phyloP scores from a whole-genome alignment of 2,329 filamentous ascomycete genomes.

The Epichloe gansuensis region DNA sequence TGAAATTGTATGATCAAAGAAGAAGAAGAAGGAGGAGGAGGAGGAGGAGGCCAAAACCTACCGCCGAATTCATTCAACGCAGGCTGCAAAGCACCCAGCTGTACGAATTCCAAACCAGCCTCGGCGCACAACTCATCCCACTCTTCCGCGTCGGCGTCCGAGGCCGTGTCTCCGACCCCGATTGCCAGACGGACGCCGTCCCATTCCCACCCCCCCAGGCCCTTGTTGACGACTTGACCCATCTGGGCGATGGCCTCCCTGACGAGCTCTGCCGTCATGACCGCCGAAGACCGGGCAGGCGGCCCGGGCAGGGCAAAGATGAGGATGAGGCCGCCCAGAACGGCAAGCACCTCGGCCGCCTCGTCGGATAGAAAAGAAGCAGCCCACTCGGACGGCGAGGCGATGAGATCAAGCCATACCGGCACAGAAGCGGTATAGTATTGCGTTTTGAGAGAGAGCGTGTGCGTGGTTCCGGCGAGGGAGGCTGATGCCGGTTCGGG shows the following conservation, averaged over 20 bases:
- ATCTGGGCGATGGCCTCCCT: slow-evolving; percentile 37
- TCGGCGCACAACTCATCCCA: slow-evolving; percentile 50
- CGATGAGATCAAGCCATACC: slow-evolving; percentile 54
- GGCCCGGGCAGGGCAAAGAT: slow-evolving; percentile 20
- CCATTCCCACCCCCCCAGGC: slow-evolving; percentile 49
- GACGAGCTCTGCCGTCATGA: slow-evolving; percentile 8
- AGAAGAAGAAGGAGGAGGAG: not conserved
- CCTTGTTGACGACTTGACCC: slow-evolving; percentile 40
- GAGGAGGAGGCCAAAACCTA: slow-evolving; percentile 16
- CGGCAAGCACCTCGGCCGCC: slow-evolving; percentile 47
- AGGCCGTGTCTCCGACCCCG: slow-evolving; percentile 35
- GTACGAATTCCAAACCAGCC: slow-evolving; percentile 50
- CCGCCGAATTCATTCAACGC: slow-evolving; percentile 46
- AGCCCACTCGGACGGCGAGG: slow-evolving; percentile 40
- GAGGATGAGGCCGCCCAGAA: slow-evolving; percentile 45
- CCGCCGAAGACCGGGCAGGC: slow-evolving; percentile 3
- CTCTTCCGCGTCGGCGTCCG: slow-evolving; percentile 39
- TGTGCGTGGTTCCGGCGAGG: slow-evolving; percentile 48
- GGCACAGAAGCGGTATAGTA: slow-evolving; percentile 51
- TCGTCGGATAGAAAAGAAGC: slow-evolving; percentile 45
- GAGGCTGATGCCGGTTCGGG: slow-evolving; percentile 26
- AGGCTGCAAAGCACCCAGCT: slow-evolving; percentile 28
- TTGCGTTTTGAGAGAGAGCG: slow-evolving; percentile 38
- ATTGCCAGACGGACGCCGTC: slow-evolving; percentile 50
- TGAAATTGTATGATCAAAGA: too few relatives aligned